A percentile compares a stretch with the other conserved stretches of the same genome.
These are phyloP conservation scores for Trichoderma cornu-damae DNA, from an alignment of 2,329 filamentous ascomycete genomes.

Conservation along the genomic window DNA sequence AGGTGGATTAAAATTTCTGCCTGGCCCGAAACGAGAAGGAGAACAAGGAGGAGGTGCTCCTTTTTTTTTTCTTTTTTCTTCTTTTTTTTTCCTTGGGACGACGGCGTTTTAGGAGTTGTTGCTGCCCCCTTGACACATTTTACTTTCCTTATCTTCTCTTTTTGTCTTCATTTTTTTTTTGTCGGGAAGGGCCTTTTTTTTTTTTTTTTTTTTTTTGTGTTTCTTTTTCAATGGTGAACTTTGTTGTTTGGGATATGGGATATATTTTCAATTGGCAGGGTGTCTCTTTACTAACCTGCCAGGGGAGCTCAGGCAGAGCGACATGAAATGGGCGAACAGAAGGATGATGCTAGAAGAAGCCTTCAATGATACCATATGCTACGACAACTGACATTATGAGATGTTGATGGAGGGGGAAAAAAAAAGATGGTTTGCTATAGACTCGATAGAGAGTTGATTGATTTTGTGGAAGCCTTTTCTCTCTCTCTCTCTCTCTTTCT, in stretches of 20 bases:
- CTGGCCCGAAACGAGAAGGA: neutral
- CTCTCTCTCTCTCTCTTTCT: too few relatives aligned
- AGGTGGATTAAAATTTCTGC: conserved; percentile 42
- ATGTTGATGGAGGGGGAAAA: neutral
- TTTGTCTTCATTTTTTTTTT: neutral
- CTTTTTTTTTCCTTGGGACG: neutral
- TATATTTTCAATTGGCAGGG: neutral
- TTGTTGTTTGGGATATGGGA: conserved; percentile 5
- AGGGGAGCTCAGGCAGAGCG: neutral
- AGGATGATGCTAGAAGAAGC: conserved; percentile 9
- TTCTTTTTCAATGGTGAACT: neutral
- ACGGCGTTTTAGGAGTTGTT: conserved; percentile 19
- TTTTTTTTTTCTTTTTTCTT: neutral
- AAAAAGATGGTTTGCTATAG: conserved; percentile 1
- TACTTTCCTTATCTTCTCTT: too few relatives aligned
- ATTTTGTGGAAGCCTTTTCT: too few relatives aligned
- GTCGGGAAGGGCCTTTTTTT: neutral
- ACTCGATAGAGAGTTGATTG: conserved; percentile 16
- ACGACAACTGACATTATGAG: neutral
- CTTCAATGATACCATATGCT: conserved; percentile 13
- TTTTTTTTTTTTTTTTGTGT: too few relatives aligned
- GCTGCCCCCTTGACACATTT: too few relatives aligned
- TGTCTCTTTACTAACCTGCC: neutral
- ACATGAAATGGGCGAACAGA: neutral
- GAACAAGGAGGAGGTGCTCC: neutral